Percentiles rank a stretch among this genome's conserved stretches.
Conservation (phyloP, 163 green algal genomes). For the Chlamydomonas reinhardtii region DNA sequence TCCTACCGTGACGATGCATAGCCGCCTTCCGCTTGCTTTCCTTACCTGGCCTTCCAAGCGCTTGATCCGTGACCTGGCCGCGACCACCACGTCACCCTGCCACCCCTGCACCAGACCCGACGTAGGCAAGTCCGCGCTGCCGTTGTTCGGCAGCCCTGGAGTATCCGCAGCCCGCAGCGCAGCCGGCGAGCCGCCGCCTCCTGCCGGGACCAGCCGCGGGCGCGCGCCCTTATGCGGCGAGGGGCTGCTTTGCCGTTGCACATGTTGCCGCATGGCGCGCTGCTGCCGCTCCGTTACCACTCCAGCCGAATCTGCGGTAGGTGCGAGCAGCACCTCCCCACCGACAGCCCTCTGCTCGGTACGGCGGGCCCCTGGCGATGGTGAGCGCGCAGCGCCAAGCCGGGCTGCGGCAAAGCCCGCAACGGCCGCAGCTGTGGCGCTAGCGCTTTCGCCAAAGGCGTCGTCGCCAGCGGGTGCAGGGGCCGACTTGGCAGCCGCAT, state of each 20-base stretch:
- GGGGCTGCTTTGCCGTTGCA: slow-evolving; percentile 28
- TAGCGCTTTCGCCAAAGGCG: no score
- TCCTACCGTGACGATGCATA: no score
- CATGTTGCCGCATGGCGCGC: slow-evolving; percentile 20
- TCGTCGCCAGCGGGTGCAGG: no score
- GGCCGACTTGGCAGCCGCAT: no score
- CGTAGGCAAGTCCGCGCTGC: not conserved
- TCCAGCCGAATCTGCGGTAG: not conserved
- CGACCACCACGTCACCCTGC: not conserved
- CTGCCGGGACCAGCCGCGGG: no score
- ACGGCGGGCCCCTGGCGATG: no score
- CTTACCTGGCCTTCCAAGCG: slow-evolving; percentile 31
- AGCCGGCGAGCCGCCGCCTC: not conserved
- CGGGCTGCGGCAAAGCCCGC: no score
- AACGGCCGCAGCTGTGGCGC: no score
- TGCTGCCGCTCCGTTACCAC: slow-evolving; percentile 12
- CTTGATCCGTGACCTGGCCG: slow-evolving; percentile 4
- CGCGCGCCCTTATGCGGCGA: not conserved
- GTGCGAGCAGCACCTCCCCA: not conserved
- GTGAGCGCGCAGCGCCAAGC: no score
- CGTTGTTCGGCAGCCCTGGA: no score
- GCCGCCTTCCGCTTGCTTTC: no score
- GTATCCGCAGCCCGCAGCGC: not conserved
- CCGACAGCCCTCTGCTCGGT: no score
- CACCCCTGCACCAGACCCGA: not conserved